Evolutionary conservation across 768 basidiomycete species (phyloP), one percentile per base, ranked within the genome.

Genomic region (Coprinopsis sp.): DNA sequence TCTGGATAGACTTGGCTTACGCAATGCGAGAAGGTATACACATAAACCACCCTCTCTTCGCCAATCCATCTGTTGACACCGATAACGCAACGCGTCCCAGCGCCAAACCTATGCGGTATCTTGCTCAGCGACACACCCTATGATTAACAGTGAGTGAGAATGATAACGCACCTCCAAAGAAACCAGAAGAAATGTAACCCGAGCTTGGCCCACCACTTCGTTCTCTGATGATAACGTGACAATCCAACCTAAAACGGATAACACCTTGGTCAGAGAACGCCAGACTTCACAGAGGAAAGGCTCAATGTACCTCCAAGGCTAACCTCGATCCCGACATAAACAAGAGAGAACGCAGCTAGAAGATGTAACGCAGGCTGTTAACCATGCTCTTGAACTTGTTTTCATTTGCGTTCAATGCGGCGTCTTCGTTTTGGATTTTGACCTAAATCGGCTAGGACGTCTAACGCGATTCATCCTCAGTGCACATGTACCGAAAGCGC

Each of bases 291-390:
- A 25, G 42, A 46, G 16, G 21, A 18, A 13, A 16, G 27, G 25
- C 19, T 30, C 27, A 28, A 24, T n/a, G n/a, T n/a, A n/a, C 76
- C 75, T 49, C 76, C 76, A 44, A 74, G 71, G 0, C 74, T 78
- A 1, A 85, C 82, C 54, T 86, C 84, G 2, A 81, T 74, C 6
- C 84, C 84, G 18, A 86, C 81, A 54, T 86, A 86, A 1, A 85
- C 72, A 11, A 84, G 65, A 42, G 76, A 72, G 54, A 82, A 87
- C 50, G 79, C 63, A 0, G 84, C 81, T 4, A 87, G 64, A 13
- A 80, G 61, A 51, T 86, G 82, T 1, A 86, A 81, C 1, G 72
- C 70, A 46, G 66, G 73, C 67, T 76, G 40, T 72, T 2, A 58
- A 42, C 27, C 40, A 42, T 42, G 1, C 54, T 47, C 39, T 84